These are phyloP conservation scores for Dryadomyces quercivorus DNA, from an alignment of 2,329 filamentous ascomycete species.

Conservation along the genomic window DNA sequence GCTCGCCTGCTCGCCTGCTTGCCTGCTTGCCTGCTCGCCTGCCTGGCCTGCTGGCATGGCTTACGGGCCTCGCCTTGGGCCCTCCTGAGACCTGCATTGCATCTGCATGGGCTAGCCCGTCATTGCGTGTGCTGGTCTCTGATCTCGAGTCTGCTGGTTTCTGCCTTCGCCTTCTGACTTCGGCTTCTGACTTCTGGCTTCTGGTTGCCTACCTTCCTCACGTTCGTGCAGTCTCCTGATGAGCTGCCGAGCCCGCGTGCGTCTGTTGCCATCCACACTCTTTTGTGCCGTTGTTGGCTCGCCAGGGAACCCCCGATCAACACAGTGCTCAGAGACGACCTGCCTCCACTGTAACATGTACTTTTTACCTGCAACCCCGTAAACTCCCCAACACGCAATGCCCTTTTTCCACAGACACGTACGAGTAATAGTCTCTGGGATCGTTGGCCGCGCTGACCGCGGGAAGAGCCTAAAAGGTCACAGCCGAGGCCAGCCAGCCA, in stretches of 20 bases:
- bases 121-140: too few species aligned
- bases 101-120: neutral
- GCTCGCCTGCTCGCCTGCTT: too few species aligned
- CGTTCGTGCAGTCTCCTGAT: neutral
- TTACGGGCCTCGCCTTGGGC: neutral
- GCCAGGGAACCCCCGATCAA: too few species aligned
- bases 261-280: neutral
- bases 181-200: too few species aligned
- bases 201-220: neutral
- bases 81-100: neutral
- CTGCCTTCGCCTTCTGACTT: too few species aligned
- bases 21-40: too few species aligned
- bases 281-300: too few species aligned
- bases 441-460: slow-evolving; percentile 6
- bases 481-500: slow-evolving; percentile 8
- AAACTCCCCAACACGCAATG: neutral
- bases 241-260: neutral
- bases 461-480: slow-evolving; percentile 19
- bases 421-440: neutral
- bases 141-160: too few species aligned
- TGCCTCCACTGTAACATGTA: neutral
- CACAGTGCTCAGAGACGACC: too few species aligned
- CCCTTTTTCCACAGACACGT: neutral
- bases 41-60: too few species aligned
- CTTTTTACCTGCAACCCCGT: neutral